A percentile compares a stretch with the other conserved stretches of the same genome.
phyloP scores from a whole-genome alignment of 148 eudicot genomes.

The Cornus florida region DNA sequence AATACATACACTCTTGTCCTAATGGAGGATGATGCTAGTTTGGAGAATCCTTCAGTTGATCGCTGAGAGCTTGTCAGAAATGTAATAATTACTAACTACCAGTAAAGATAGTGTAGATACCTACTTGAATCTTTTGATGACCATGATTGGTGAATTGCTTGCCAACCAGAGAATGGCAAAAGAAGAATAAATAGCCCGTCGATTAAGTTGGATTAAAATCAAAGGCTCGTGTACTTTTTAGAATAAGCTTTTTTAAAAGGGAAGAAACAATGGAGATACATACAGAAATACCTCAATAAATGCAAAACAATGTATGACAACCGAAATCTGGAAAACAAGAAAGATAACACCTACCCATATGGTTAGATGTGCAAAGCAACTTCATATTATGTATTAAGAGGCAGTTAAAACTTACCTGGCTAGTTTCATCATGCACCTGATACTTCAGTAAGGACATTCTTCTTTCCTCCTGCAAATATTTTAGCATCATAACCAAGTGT shows the following conservation, averaged over 20 bases:
- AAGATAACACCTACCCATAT: conserved; percentile 31
- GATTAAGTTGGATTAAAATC: conserved; percentile 30
- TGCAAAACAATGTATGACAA: conserved; percentile 29
- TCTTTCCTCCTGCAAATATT: conserved; percentile 83
- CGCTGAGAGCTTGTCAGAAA: conserved; percentile 54
- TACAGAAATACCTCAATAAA: conserved; percentile 25
- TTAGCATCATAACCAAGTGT: conserved; percentile 4
- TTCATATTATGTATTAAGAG: conserved; percentile 28
- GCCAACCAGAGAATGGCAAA: conserved; percentile 50
- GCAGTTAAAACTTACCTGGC: conserved; percentile 92
- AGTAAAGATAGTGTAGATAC: conserved; percentile 52
- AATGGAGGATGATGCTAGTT: conserved; percentile 28
- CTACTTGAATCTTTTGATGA: conserved; percentile 79
- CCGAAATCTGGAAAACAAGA: conserved; percentile 33
- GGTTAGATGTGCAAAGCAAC: conserved; percentile 35
- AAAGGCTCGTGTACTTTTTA: conserved; percentile 21
- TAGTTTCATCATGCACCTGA: conserved; percentile 99
- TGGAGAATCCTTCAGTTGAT: conserved; percentile 55
- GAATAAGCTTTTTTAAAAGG: neutral
- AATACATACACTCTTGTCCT: conserved; percentile 53
- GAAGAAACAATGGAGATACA: conserved; percentile 6
- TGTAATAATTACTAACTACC: conserved; percentile 43
- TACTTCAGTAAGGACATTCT: conserved; percentile 85
- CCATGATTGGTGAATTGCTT: conserved; percentile 65
- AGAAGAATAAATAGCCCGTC: conserved; percentile 34